Evolutionary conservation across 2,329 filamentous ascomycete species (phyloP).

Genomic region (Exophiala sideris): DNA sequence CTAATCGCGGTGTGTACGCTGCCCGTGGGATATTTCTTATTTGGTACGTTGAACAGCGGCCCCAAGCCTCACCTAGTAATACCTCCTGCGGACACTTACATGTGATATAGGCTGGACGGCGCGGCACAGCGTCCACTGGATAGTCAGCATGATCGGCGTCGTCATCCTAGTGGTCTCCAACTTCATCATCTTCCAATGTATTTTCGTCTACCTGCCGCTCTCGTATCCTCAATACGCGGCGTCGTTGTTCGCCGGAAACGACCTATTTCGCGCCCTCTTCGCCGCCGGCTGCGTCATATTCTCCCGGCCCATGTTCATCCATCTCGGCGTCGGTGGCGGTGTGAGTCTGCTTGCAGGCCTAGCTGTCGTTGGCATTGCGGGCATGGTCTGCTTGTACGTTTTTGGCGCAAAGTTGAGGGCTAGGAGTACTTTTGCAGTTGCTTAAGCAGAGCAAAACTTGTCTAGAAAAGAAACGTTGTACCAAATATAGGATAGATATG

Average conservation of each 20-base stretch:
- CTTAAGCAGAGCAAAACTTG: not conserved
- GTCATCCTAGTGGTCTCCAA: conserved; percentile 34
- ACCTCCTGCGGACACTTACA: not conserved
- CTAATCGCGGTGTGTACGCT: conserved; percentile 49
- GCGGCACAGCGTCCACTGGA: conserved; percentile 35
- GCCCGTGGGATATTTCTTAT: conserved; percentile 56
- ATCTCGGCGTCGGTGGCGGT: conserved; percentile 32
- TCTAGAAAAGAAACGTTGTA: too few relatives aligned
- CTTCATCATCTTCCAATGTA: conserved; percentile 25
- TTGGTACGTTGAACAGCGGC: conserved; percentile 32
- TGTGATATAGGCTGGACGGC: conserved; percentile 24
- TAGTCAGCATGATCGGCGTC: conserved; percentile 39
- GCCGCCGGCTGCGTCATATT: conserved; percentile 36
- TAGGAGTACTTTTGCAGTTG: conserved; percentile 55
- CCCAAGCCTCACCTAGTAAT: conserved; percentile 32
- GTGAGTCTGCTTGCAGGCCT: conserved; percentile 36
- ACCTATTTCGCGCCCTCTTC: conserved; percentile 29
- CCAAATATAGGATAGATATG: too few relatives aligned
- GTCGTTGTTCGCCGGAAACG: conserved; percentile 27
- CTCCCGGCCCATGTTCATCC: conserved; percentile 33
- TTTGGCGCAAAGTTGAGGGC: conserved; percentile 54
- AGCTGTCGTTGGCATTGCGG: conserved; percentile 42
- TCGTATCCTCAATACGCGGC: conserved; percentile 25
- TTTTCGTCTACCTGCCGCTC: conserved; percentile 25
- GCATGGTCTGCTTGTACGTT: conserved; percentile 58